Percentiles rank a stretch among this genome's conserved stretches.
Evolutionary conservation across 1,139 yeast genomes (phyloP).

Genomic region (Sugiyamaella xylanicola): DNA sequence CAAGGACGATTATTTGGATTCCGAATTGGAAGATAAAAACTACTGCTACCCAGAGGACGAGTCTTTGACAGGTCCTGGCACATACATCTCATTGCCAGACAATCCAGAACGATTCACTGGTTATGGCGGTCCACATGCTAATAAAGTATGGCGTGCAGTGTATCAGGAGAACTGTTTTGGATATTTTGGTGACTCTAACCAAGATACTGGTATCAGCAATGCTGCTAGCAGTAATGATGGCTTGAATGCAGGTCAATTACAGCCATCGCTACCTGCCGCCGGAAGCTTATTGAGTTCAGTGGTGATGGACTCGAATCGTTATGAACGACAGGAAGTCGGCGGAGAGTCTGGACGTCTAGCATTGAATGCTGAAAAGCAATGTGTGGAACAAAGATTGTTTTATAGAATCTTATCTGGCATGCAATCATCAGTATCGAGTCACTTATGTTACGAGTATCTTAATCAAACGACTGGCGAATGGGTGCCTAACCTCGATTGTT

Average conservation of each 20-base stretch:
- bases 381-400: constrained; percentile 84
- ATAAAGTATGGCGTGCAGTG: constrained; percentile 90
- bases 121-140: constrained; percentile 88
- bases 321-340: constrained; percentile 36
- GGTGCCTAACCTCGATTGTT: constrained; percentile 78
- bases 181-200: constrained; percentile 47
- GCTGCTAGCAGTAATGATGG: constrained; percentile 25
- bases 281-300: constrained; percentile 30
- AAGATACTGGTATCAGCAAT: constrained; percentile 24
- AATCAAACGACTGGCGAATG: constrained; percentile 74
- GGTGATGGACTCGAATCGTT: constrained; percentile 31
- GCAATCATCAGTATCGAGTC: constrained; percentile 96
- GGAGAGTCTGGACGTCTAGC: constrained; percentile 38
- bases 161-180: constrained; percentile 88
- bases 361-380: constrained; percentile 52
- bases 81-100: constrained; percentile 78
- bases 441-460: constrained; percentile 82
- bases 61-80: constrained; percentile 51
- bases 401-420: constrained; percentile 86
- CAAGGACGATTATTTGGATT: constrained; percentile 18
- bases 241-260: constrained; percentile 1
- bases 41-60: constrained; percentile 67
- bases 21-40: constrained; percentile 39
- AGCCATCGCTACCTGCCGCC: constrained; percentile 19
- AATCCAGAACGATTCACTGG: constrained; percentile 98